Evolutionary conservation across 139 green algal species (phyloP).

Genomic region (Gonium pectorale): DNA sequence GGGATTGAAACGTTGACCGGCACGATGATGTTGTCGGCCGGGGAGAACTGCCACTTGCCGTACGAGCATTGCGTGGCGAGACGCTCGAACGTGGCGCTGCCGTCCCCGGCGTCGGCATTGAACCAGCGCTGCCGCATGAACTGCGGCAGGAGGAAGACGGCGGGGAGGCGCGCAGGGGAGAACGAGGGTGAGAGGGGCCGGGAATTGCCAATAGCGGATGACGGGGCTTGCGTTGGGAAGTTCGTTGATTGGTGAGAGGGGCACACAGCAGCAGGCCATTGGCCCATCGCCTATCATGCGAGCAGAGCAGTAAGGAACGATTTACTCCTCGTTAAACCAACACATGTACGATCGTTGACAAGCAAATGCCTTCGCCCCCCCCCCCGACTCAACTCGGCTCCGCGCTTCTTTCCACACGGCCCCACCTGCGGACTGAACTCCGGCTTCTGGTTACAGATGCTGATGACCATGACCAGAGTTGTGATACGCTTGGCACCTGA

Average conservation of each 20-base stretch:
- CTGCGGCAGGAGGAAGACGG: not conserved
- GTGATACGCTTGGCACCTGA: not conserved
- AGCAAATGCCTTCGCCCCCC: not conserved
- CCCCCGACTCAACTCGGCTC: not conserved
- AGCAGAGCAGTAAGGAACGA: no score
- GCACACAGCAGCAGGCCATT: not conserved
- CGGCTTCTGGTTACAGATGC: not conserved
- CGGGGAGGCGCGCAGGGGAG: not conserved
- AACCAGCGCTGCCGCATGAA: constrained; percentile 5
- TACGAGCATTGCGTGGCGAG: not conserved
- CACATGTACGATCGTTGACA: not conserved
- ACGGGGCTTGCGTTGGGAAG: not conserved
- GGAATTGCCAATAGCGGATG: not conserved
- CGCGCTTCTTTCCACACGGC: no score
- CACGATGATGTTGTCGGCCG: not conserved
- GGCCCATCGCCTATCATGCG: not conserved
- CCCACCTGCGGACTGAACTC: not conserved
- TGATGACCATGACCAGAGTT: not conserved
- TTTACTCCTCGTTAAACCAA: no score
- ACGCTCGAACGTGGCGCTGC: not conserved
- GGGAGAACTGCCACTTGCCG: not conserved
- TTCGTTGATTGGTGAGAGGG: no score
- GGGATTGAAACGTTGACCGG: not conserved
- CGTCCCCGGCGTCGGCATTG: not conserved
- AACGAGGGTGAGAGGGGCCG: not conserved